Percentiles rank a stretch among this genome's conserved stretches.
phyloP scores from a whole-genome alignment of 805 yeast species.

The Myxozyma neotropica region DNA sequence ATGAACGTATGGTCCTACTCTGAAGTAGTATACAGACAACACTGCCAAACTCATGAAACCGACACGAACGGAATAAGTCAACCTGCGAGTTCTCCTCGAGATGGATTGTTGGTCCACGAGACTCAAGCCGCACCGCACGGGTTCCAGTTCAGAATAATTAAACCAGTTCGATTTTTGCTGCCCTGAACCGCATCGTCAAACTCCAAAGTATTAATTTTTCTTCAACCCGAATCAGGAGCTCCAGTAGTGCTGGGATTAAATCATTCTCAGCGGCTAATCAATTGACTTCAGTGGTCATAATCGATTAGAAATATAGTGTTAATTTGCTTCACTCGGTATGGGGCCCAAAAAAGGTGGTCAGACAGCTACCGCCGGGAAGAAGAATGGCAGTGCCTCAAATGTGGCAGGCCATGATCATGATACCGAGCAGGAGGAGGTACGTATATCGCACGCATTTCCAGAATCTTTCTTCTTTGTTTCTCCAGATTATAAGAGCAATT shows the following conservation, averaged over 20 bases:
- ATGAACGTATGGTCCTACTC: too few species aligned
- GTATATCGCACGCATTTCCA: not conserved
- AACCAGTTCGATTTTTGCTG: not conserved
- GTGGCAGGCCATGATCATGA: conserved; percentile 16
- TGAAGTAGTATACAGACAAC: too few species aligned
- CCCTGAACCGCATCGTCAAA: too few species aligned
- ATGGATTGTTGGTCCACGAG: too few species aligned
- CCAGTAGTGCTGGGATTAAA: too few species aligned
- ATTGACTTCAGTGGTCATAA: too few species aligned
- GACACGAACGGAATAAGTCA: too few species aligned
- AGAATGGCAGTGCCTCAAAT: conserved; percentile 9
- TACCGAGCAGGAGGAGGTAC: conserved; percentile 21
- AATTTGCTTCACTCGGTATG: conserved; percentile 1
- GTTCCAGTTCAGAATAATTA: not conserved
- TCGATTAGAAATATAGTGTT: too few species aligned
- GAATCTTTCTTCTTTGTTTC: not conserved
- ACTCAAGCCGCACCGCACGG: not conserved
- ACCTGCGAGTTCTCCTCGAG: too few species aligned
- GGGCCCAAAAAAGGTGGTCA: conserved; percentile 23
- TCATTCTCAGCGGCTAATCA: not conserved
- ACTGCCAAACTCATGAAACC: too few species aligned
- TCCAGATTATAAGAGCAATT: not conserved
- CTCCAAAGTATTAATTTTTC: not conserved
- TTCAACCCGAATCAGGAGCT: not conserved
- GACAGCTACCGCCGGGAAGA: conserved; percentile 11